Percentiles rank a stretch among this genome's conserved stretches.
phyloP scores from a whole-genome alignment of 2,329 filamentous ascomycete species.

The Hypoxylon sp. region DNA sequence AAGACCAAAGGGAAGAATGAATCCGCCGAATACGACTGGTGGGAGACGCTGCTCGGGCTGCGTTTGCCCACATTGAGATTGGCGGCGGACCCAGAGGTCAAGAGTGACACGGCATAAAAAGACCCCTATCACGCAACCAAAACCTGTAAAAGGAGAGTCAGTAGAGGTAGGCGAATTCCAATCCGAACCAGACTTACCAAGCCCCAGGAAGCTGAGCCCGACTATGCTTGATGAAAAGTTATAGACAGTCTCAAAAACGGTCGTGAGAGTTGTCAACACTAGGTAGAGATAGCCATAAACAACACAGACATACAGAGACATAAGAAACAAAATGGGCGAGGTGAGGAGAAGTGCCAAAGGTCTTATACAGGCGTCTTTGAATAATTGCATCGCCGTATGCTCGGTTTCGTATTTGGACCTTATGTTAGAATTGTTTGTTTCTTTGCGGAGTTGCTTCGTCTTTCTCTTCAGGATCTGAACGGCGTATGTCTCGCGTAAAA shows the following conservation, averaged over 20 bases:
- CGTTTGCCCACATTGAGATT: slow-evolving; percentile 20
- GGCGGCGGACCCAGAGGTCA: slow-evolving; percentile 28
- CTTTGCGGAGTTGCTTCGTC: slow-evolving; percentile 17
- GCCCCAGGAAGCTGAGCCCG: slow-evolving; percentile 26
- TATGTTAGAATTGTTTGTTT: slow-evolving; percentile 16
- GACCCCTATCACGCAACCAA: slow-evolving; percentile 18
- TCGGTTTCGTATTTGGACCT: neutral
- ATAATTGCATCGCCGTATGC: neutral
- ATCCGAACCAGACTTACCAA: neutral
- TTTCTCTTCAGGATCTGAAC: slow-evolving; percentile 24
- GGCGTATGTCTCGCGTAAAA: slow-evolving; percentile 27
- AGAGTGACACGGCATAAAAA: slow-evolving; percentile 27
- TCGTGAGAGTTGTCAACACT: slow-evolving; percentile 24
- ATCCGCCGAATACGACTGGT: slow-evolving; percentile 25
- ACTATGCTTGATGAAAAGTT: slow-evolving; percentile 18
- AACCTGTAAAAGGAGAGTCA: neutral
- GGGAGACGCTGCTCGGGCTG: slow-evolving; percentile 29
- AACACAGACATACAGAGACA: slow-evolving; percentile 23
- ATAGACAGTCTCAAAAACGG: slow-evolving; percentile 23
- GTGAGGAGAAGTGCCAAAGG: neutral
- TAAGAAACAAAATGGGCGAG: neutral
- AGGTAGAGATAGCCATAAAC: slow-evolving; percentile 31
- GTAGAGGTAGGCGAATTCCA: neutral
- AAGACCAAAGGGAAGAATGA: slow-evolving; percentile 24
- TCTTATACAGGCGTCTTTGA: neutral